Percentiles rank a stretch among this genome's conserved stretches.
Conservation (phyloP, 768 basidiomycete genomes). For the Chiua virens region DNA sequence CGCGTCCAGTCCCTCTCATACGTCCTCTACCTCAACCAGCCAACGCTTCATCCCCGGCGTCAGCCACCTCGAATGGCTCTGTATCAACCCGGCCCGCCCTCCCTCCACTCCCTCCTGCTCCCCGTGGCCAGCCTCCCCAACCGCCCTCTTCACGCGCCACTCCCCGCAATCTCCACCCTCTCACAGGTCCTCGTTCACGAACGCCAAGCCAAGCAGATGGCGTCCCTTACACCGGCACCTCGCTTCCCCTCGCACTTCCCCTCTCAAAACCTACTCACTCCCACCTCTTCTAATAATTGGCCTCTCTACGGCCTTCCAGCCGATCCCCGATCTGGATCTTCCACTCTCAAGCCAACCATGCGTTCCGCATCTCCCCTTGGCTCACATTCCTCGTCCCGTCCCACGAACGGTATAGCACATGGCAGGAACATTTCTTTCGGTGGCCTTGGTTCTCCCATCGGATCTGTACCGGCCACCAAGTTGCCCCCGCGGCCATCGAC, state of each 20-base stretch:
- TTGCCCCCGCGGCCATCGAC: conserved; percentile 45
- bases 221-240: conserved; percentile 42
- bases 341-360: conserved; percentile 39
- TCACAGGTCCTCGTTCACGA: conserved; percentile 37
- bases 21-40: conserved; percentile 34
- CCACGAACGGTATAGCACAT: conserved; percentile 47
- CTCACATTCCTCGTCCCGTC: conserved; percentile 33
- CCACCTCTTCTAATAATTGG: conserved; percentile 42
- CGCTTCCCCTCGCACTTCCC: conserved; percentile 36
- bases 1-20: conserved; percentile 25
- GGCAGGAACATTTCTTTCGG: conserved; percentile 52
- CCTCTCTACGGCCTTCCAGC: conserved; percentile 54
- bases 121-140: conserved; percentile 64
- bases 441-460: conserved; percentile 42
- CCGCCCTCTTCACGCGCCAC: conserved; percentile 34
- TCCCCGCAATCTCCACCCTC: conserved; percentile 32
- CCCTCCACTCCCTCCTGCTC: conserved; percentile 70
- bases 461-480: conserved; percentile 38
- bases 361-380: conserved; percentile 35
- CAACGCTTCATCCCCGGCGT: conserved; percentile 9
- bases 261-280: conserved; percentile 43
- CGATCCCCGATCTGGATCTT: conserved; percentile 58
- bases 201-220: conserved; percentile 62
- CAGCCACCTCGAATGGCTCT: conserved; percentile 33
- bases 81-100: conserved; percentile 46